These are phyloP conservation scores for Penicillium ucsense DNA, from an alignment of 495 filamentous ascomycete genomes.

Conservation along the genomic window DNA sequence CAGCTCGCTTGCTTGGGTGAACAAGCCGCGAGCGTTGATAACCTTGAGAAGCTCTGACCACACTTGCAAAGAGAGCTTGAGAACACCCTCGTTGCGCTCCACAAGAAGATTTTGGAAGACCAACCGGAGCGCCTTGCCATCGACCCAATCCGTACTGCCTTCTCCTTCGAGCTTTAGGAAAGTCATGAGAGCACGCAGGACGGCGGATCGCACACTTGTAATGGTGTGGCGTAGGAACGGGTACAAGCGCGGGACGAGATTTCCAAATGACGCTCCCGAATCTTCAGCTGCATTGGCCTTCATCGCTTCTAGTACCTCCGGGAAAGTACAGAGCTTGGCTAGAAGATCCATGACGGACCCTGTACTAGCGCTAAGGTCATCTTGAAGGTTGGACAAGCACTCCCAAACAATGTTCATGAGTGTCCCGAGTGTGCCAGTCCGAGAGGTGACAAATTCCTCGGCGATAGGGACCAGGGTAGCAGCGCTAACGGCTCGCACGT, in stretches of 20 bases:
- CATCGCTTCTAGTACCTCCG: slow-evolving; percentile 88
- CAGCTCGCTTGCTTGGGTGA: slow-evolving; percentile 55
- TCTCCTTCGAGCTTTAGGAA: slow-evolving; percentile 79
- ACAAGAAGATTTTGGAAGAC: slow-evolving; percentile 93
- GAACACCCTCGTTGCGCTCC: slow-evolving; percentile 72
- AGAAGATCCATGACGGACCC: slow-evolving; percentile 96
- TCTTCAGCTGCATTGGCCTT: slow-evolving; percentile 77
- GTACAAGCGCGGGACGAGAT: slow-evolving; percentile 86
- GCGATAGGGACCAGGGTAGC: slow-evolving; percentile 94
- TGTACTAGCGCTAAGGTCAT: slow-evolving; percentile 94
- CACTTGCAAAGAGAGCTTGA: slow-evolving; percentile 73
- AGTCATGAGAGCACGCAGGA: slow-evolving; percentile 83
- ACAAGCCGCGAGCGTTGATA: slow-evolving; percentile 48
- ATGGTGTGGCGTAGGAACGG: slow-evolving; percentile 96
- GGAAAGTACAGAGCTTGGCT: slow-evolving; percentile 90
- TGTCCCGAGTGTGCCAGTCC: slow-evolving; percentile 60
- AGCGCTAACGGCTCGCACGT: slow-evolving; percentile 93
- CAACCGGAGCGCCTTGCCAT: slow-evolving; percentile 77
- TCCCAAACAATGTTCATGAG: slow-evolving; percentile 96
- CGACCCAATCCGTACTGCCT: slow-evolving; percentile 82
- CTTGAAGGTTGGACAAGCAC: slow-evolving; percentile 87
- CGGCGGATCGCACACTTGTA: slow-evolving; percentile 85
- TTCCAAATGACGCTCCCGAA: slow-evolving; percentile 75
- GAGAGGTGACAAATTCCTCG: slow-evolving; percentile 79
- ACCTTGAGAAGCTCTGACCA: slow-evolving; percentile 70